A percentile compares a stretch with the other conserved stretches of the same genome.
Evolutionary conservation across 2,329 filamentous ascomycete species (phyloP).

Genomic region (Pseudocercospora fuligena): DNA sequence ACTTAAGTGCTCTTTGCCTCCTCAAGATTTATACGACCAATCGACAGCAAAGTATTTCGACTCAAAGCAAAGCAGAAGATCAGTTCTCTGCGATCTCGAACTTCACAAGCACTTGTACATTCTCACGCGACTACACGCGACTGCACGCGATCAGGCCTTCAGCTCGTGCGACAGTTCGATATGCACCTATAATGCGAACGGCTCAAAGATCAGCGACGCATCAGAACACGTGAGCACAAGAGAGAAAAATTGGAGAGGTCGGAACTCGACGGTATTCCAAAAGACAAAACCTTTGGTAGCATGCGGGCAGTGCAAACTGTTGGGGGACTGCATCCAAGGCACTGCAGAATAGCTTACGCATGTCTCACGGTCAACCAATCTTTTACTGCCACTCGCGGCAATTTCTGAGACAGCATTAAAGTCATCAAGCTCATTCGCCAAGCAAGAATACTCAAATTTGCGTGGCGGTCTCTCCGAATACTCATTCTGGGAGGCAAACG

Average conservation of each 20-base stretch:
- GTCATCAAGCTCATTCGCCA: not conserved
- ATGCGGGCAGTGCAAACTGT: not conserved
- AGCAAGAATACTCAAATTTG: not conserved
- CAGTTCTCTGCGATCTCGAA: not conserved
- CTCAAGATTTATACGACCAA: constrained; percentile 2
- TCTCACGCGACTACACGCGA: not conserved
- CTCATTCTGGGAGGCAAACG: not conserved
- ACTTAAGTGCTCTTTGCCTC: constrained; percentile 8
- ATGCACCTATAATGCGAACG: not conserved
- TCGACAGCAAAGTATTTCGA: constrained; percentile 4
- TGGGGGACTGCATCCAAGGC: not conserved
- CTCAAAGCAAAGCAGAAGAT: not conserved
- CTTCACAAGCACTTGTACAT: not conserved
- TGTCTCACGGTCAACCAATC: not conserved
- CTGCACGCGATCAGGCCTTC: not conserved
- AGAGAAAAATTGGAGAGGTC: not conserved
- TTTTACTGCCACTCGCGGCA: not conserved
- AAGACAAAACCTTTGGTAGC: not conserved
- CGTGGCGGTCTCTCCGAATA: not conserved
- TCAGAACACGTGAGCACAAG: not conserved
- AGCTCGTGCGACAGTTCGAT: not conserved
- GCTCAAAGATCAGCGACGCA: not conserved
- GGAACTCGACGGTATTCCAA: not conserved
- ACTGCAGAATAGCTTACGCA: not conserved
- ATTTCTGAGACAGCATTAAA: not conserved